Conservation (phyloP, 305 asterid species). For the Fraxinus floribunda region DNA sequence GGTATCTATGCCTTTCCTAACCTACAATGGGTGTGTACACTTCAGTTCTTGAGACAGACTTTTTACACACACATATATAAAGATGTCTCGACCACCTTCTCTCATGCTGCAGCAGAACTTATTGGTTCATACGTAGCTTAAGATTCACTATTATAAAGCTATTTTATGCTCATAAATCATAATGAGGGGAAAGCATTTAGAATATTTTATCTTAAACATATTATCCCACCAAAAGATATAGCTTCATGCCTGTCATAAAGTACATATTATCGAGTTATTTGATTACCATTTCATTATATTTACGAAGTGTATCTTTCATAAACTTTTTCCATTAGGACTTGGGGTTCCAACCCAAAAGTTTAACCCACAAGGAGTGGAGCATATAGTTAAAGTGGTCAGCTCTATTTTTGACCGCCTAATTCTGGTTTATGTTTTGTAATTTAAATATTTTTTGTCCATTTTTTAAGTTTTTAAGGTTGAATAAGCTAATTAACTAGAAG, state of each 20-base stretch:
- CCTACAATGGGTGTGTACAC: not conserved
- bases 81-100: not conserved
- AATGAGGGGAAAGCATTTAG: not conserved
- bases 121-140: not conserved
- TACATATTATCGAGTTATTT: not conserved
- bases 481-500: not conserved
- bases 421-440: not conserved
- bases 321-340: not conserved
- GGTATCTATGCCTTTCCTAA: not conserved
- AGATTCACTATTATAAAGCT: not conserved
- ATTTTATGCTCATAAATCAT: slow-evolving; percentile 4
- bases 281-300: not conserved
- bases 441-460: not conserved
- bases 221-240: not conserved
- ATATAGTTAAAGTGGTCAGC: not conserved
- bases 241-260: not conserved
- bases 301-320: not conserved
- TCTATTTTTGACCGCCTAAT: not conserved
- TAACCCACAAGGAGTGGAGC: not conserved
- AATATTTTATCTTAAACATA: not conserved
- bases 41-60: not conserved
- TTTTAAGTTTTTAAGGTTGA: not conserved
- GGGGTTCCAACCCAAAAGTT: not conserved
- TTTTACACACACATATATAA: not conserved
- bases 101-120: not conserved